Evolutionary conservation across 805 yeast genomes (phyloP).

Genomic region (Wickerhamiella parazyma): DNA sequence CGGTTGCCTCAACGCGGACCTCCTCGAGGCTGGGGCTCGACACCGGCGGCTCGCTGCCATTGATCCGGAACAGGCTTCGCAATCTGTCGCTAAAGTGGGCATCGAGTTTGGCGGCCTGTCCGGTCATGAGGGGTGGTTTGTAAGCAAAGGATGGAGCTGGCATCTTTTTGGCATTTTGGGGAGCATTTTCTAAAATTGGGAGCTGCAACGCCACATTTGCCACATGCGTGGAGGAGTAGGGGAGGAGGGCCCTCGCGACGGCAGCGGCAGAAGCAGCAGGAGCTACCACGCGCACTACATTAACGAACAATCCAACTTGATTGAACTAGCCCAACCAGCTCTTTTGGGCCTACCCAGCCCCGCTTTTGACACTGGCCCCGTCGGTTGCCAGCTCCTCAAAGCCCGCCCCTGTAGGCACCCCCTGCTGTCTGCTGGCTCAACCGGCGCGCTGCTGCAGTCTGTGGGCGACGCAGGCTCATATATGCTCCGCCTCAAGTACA

Average conservation of each 20-base stretch:
- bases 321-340: neutral
- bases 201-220: neutral
- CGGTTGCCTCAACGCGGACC: neutral
- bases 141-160: neutral
- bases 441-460: neutral
- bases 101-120: neutral
- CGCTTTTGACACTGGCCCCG: neutral
- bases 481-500: conserved; percentile 10
- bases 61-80: conserved; percentile 3
- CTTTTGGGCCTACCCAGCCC: neutral
- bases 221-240: too few species aligned
- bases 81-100: conserved; percentile 2
- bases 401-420: neutral
- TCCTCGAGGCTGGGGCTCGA: neutral
- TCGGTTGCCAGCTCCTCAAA: too few species aligned
- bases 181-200: too few species aligned
- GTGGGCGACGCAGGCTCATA: conserved; percentile 6
- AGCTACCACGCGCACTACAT: neutral
- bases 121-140: neutral
- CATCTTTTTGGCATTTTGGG: too few species aligned
- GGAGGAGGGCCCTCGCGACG: too few species aligned
- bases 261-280: too few species aligned
- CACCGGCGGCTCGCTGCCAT: conserved; percentile 1
- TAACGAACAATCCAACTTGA: neutral
- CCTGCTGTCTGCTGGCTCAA: neutral